Percentiles rank a stretch among this genome's conserved stretches.
Evolutionary conservation across 352 stramenopile species (phyloP).

Genomic region (Globisporangium irregulare): DNA sequence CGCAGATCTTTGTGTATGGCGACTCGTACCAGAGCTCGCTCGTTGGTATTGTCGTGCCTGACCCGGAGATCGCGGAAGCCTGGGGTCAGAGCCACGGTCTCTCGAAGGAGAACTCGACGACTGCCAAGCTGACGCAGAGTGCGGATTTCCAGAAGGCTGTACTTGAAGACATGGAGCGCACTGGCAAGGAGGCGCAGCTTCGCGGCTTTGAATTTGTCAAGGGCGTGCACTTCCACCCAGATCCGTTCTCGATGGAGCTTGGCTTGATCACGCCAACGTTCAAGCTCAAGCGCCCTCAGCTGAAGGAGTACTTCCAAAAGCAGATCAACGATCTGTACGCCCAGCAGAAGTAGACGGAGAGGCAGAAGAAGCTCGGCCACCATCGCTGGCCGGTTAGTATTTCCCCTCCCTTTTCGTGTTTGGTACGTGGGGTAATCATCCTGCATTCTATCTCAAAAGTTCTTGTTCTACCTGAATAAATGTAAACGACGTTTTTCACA

Average conservation of each 20-base stretch:
- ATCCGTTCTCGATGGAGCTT: slow-evolving; percentile 89
- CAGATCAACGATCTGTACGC: slow-evolving; percentile 59
- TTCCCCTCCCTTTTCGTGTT: background rate
- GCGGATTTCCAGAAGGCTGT: slow-evolving; percentile 62
- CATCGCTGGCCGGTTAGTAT: background rate
- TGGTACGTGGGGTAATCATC: background rate
- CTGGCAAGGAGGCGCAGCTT: slow-evolving; percentile 57
- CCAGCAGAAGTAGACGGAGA: slow-evolving; percentile 24
- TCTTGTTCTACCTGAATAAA: slow-evolving; percentile 2
- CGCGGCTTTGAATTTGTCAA: slow-evolving; percentile 93
- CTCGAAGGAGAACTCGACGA: slow-evolving; percentile 28
- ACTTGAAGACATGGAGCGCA: slow-evolving; percentile 62
- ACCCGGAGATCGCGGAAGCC: slow-evolving; percentile 56
- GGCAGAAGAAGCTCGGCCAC: background rate
- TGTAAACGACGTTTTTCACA: slow-evolving; percentile 8
- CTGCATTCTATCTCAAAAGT: background rate
- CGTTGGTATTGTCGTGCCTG: slow-evolving; percentile 92
- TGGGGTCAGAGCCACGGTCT: slow-evolving; percentile 43
- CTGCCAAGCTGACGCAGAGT: slow-evolving; percentile 39
- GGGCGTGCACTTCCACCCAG: slow-evolving; percentile 79
- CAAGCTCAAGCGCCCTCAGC: slow-evolving; percentile 90
- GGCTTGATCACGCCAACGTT: slow-evolving; percentile 94
- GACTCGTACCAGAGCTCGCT: slow-evolving; percentile 94
- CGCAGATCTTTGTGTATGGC: slow-evolving; percentile 95
- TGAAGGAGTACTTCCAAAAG: slow-evolving; percentile 46